A percentile compares a stretch with the other conserved stretches of the same genome.
Conservation (phyloP, 2,329 filamentous ascomycete species). For the Sarocladium kiliense region DNA sequence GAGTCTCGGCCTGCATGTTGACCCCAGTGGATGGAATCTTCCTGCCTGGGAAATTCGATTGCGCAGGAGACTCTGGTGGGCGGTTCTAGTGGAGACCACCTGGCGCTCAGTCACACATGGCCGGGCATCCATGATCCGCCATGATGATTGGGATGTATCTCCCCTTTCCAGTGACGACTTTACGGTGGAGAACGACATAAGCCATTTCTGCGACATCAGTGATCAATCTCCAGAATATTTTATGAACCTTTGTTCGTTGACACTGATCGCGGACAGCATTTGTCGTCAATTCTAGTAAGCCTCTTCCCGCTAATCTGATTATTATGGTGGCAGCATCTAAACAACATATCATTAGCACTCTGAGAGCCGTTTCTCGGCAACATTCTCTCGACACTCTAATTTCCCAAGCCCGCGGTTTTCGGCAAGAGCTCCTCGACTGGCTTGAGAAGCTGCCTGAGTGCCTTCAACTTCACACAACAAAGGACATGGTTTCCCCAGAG, state of each 20-base stretch:
- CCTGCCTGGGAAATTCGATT: slow-evolving; percentile 13
- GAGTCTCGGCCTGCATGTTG: slow-evolving; percentile 13
- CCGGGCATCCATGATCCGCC: slow-evolving; percentile 12
- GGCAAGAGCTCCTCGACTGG: slow-evolving; percentile 13
- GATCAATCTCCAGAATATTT: slow-evolving; percentile 12
- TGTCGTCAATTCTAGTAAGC: slow-evolving; percentile 15
- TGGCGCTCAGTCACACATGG: slow-evolving; percentile 17
- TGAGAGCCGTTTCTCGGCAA: slow-evolving; percentile 12
- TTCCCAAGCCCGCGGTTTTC: slow-evolving; percentile 9
- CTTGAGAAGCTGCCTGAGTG: slow-evolving; percentile 11
- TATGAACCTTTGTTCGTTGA: slow-evolving; percentile 13
- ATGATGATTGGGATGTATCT: slow-evolving; percentile 16
- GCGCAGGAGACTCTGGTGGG: slow-evolving; percentile 16
- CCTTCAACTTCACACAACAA: slow-evolving; percentile 7
- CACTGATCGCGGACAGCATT: slow-evolving; percentile 11
- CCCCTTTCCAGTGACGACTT: slow-evolving; percentile 12
- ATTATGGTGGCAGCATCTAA: not conserved
- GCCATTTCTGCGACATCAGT: not conserved
- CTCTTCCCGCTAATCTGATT: not conserved
- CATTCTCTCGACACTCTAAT: slow-evolving; percentile 11
- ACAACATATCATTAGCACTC: slow-evolving; percentile 8
- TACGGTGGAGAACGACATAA: not conserved
- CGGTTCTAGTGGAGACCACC: slow-evolving; percentile 14
- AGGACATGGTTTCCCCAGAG: not conserved
- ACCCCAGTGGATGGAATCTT: slow-evolving; percentile 14